phyloP scores from a whole-genome alignment of 305 asterid genomes.

The Solanum hybrid region DNA sequence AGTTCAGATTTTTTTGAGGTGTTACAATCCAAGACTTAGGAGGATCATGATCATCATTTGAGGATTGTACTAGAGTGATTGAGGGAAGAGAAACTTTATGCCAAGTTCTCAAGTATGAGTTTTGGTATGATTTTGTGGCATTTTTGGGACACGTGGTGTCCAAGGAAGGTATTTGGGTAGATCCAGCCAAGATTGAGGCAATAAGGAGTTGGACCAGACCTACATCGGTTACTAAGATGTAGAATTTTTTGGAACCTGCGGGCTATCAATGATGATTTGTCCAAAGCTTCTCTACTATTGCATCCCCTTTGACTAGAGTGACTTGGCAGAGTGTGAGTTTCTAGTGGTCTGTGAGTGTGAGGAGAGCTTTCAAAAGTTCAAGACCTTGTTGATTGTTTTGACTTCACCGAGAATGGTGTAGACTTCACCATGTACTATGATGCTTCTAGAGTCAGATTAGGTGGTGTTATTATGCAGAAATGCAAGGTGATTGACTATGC shows the following conservation, averaged over 20 bases:
- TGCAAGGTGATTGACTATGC: background rate
- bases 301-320: background rate
- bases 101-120: background rate
- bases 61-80: background rate
- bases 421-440: background rate
- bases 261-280: background rate
- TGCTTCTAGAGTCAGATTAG: background rate
- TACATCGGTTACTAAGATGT: background rate
- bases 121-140: background rate
- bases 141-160: background rate
- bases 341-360: background rate
- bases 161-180: background rate
- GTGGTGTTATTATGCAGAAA: background rate
- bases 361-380: background rate
- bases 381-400: background rate
- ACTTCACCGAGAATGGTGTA: background rate
- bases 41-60: background rate
- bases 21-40: background rate
- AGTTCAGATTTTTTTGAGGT: background rate
- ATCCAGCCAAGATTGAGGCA: background rate
- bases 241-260: background rate
- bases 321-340: background rate
- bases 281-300: background rate
- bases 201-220: background rate
- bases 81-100: background rate